Percentiles rank a stretch among this genome's conserved stretches.
These are phyloP conservation scores for Flaveria ramosissima DNA, from an alignment of 129 eudicot species.

Conservation along the genomic window DNA sequence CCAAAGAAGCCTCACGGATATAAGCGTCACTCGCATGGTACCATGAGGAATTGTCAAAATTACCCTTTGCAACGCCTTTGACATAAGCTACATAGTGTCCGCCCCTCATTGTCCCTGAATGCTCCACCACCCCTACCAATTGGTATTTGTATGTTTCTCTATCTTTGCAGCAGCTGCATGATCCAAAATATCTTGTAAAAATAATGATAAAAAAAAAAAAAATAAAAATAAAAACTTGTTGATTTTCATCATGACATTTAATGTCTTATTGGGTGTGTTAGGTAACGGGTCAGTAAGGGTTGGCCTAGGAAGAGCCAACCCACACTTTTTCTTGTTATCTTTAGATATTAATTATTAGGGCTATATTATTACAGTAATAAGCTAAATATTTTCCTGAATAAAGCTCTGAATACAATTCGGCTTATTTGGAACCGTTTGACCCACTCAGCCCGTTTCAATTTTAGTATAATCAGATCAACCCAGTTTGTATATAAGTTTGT, in stretches of 20 bases:
- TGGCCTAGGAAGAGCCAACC: too few relatives aligned
- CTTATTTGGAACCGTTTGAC: background rate
- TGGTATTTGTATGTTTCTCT: constrained; percentile 47
- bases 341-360: background rate
- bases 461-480: background rate
- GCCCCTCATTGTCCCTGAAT: constrained; percentile 78
- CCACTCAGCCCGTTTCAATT: background rate
- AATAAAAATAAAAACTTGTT: background rate
- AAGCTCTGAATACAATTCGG: background rate
- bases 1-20: constrained; percentile 60
- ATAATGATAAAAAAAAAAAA: background rate
- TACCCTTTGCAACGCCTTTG: constrained; percentile 45
- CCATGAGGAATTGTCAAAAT: constrained; percentile 47
- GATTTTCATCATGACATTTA: background rate
- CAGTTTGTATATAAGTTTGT: background rate
- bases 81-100: constrained; percentile 95
- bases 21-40: constrained; percentile 79
- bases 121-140: constrained; percentile 93
- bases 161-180: constrained; percentile 54
- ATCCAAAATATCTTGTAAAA: constrained; percentile 6
- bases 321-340: background rate
- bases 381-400: background rate
- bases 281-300: background rate
- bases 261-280: background rate
- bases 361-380: background rate